Evolutionary conservation across 2,329 filamentous ascomycete genomes (phyloP), one percentile per base, ranked within the genome.

Genomic region (Colletotrichum sp.): DNA sequence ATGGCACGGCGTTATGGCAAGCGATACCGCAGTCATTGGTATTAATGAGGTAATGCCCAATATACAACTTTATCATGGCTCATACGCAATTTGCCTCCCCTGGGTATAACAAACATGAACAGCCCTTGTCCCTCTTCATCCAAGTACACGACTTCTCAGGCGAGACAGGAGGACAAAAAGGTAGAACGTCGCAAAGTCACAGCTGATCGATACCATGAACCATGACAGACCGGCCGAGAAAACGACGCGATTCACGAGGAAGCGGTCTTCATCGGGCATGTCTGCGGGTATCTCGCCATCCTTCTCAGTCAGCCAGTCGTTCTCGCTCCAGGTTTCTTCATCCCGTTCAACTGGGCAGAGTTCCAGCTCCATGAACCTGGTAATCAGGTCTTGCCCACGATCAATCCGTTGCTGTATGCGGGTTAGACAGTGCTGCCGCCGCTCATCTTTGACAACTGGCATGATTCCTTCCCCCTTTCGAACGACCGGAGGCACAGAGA

Each of bases 151-250:
- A 18, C 15, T 22, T 39, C 28, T 43, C 7, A 69, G 22, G 6
- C 73, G 73, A 22, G 52, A 28, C 3, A 34, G 25, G 5, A 77
- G 22, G 5, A 71, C 32, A 4, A 39, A 43, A 7, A 77, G 18
- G 55, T 77, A 77, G 55, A 76, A 77, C 2, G 72, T 77, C 28
- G 75, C 72, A 56, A 77, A 77, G 36, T 77, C 75, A 61, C 72
- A 69, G 48, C 75, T 76, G 30, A 77, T 72, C 18, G 75, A 71
- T 6, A 77, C 58, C 75, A 77, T 68, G 27, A 77, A 58, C 75
- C 72, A 75, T 13, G 75, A 75, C 28, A 77, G 9, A 4, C 60
- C 58, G 2, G 75, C 68, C 22, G 75, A 77, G 62, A 77, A 76
- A 12, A 64, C 34, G 8, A 76, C 68, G 32, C 75, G 68, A 13